Evolutionary conservation across 352 stramenopile genomes (phyloP).

Genomic region (Phytophthora citricola): DNA sequence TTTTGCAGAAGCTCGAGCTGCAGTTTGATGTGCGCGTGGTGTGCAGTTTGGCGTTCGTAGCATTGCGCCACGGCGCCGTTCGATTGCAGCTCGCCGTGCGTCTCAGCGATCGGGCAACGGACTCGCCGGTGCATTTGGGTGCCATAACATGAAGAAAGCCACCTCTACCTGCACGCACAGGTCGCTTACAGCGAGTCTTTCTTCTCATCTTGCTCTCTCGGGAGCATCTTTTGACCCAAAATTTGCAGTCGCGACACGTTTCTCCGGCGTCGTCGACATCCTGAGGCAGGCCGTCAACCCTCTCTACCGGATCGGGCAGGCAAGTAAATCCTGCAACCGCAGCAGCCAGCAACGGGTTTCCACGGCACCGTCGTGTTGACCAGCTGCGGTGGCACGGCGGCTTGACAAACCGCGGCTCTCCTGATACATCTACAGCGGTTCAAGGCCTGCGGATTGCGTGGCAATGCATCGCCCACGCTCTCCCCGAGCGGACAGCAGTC

Average conservation of each 20-base stretch:
- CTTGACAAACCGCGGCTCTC: background rate
- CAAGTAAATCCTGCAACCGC: too few species aligned
- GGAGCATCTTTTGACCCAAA: constrained; percentile 2
- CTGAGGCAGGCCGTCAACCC: background rate
- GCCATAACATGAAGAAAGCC: background rate
- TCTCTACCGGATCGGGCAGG: background rate
- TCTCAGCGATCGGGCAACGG: background rate
- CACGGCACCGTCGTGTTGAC: background rate
- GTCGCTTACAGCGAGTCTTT: background rate
- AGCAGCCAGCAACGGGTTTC: background rate
- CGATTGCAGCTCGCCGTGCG: constrained; percentile 8
- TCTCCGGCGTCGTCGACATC: background rate
- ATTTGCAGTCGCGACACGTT: background rate
- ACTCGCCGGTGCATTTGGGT: background rate
- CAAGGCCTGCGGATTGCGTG: background rate
- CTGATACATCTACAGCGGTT: constrained; percentile 1
- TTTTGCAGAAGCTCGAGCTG: constrained; percentile 1
- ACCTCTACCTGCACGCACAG: background rate
- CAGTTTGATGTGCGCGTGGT: constrained; percentile 6
- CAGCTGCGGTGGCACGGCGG: constrained; percentile 1
- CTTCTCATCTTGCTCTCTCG: background rate
- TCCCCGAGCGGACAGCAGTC: background rate
- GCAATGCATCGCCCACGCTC: background rate
- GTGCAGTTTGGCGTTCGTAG: constrained; percentile 20
- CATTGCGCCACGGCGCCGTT: constrained; percentile 19